Conservation (phyloP, 768 basidiomycete species). For the Trametes maxima region DNA sequence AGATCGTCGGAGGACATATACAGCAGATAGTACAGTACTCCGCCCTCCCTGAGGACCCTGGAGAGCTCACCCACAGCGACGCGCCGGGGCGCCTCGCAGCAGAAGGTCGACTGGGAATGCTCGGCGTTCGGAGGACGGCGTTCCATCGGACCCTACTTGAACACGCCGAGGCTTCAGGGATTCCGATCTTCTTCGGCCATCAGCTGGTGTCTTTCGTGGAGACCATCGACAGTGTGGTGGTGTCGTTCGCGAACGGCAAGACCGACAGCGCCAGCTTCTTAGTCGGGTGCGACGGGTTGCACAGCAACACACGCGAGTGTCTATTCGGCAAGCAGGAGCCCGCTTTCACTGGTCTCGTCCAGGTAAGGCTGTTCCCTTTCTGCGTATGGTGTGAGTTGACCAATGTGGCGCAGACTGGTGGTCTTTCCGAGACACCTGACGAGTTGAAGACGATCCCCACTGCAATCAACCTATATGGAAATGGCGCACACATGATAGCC, state of each 20-base stretch:
- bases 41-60: conserved; percentile 30
- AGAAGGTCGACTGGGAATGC: conserved; percentile 31
- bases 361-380: conserved; percentile 28
- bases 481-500: conserved; percentile 41
- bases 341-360: conserved; percentile 41
- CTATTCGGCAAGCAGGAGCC: conserved; percentile 42
- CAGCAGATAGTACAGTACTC: conserved; percentile 9
- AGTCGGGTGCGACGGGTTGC: conserved; percentile 49
- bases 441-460: conserved; percentile 21
- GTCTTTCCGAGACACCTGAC: conserved; percentile 34
- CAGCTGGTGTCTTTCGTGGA: conserved; percentile 38
- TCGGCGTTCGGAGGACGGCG: conserved; percentile 35
- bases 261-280: conserved; percentile 41
- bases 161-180: conserved; percentile 34
- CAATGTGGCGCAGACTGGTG: conserved; percentile 35
- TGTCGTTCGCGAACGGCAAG: conserved; percentile 39
- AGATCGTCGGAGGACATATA: conserved; percentile 15
- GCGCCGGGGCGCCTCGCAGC: conserved; percentile 25
- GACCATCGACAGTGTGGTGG: conserved; percentile 33
- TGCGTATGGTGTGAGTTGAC: neutral
- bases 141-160: conserved; percentile 37
- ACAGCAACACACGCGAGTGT: conserved; percentile 41
- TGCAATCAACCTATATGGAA: conserved; percentile 40
- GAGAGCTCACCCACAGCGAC: conserved; percentile 32
- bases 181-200: conserved; percentile 39